These are phyloP conservation scores for Rugonectria rugulosa DNA, from an alignment of 2,329 filamentous ascomycete genomes.

Conservation along the genomic window DNA sequence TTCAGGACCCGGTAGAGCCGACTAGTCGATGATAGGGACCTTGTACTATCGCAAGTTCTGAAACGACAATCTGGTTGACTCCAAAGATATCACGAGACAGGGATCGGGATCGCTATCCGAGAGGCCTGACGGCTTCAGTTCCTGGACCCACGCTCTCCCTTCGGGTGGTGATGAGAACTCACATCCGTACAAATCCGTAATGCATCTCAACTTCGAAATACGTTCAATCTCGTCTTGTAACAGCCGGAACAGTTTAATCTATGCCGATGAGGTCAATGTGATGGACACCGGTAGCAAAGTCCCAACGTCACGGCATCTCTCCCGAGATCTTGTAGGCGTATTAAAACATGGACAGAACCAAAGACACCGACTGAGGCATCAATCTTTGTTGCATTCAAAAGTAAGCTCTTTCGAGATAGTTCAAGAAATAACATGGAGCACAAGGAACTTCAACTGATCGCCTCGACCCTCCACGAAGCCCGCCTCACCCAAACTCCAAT, in stretches of 20 bases:
- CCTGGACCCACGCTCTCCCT: neutral
- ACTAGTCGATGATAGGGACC: neutral
- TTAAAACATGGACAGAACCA: no score
- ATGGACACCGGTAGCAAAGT: neutral
- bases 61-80: no score
- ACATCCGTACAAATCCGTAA: neutral
- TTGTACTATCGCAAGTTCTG: neutral
- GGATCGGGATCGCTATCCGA: neutral
- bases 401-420: neutral
- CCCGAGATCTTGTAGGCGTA: neutral
- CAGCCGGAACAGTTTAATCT: neutral
- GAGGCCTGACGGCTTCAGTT: neutral
- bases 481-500: conserved; percentile 30
- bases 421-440: neutral
- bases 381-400: neutral
- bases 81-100: neutral
- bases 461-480: conserved; percentile 29
- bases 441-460: conserved; percentile 19
- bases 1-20: neutral
- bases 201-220: neutral
- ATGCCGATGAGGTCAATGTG: neutral
- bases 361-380: neutral
- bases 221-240: neutral
- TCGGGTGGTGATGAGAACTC: neutral
- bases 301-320: neutral